Percentiles rank a stretch among this genome's conserved stretches.
Conservation (phyloP, 305 asterid genomes). For the Euphrasia arctica region DNA sequence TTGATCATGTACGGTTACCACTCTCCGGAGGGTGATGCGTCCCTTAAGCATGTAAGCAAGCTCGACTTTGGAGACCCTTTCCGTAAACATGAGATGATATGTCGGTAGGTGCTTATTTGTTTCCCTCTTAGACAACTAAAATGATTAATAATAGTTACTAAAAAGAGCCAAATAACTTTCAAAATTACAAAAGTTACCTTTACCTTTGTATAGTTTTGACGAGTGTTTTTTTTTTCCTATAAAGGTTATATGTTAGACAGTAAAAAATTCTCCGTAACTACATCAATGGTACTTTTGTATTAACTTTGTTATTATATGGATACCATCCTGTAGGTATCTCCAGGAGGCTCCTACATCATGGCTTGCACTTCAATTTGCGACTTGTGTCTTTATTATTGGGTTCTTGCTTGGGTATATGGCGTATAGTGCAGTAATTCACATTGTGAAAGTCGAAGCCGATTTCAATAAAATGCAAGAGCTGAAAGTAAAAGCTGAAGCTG, state of each 20-base stretch:
- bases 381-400: conserved; percentile 50
- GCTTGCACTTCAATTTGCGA: conserved; percentile 55
- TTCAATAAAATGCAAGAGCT: conserved; percentile 68
- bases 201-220: too few relatives aligned
- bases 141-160: background rate
- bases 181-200: too few relatives aligned
- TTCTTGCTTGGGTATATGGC: conserved; percentile 58
- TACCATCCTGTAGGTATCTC: conserved; percentile 55
- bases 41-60: conserved; percentile 62
- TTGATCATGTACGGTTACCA: conserved; percentile 72
- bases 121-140: conserved; percentile 30
- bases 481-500: conserved; percentile 85
- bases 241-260: too few relatives aligned
- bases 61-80: conserved; percentile 92
- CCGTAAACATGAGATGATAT: conserved; percentile 88
- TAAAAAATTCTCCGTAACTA: background rate
- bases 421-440: conserved; percentile 64
- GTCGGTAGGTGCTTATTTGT: conserved; percentile 43
- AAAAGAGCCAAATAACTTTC: background rate
- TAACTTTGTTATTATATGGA: background rate
- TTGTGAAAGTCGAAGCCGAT: conserved; percentile 80
- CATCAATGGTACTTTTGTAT: too few relatives aligned
- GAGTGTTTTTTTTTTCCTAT: too few relatives aligned
- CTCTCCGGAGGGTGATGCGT: conserved; percentile 52
- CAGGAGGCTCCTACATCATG: conserved; percentile 69